Evolutionary conservation across 2,329 filamentous ascomycete genomes (phyloP), one percentile per base, ranked within the genome.

Genomic region (Trichothecium roseum): DNA sequence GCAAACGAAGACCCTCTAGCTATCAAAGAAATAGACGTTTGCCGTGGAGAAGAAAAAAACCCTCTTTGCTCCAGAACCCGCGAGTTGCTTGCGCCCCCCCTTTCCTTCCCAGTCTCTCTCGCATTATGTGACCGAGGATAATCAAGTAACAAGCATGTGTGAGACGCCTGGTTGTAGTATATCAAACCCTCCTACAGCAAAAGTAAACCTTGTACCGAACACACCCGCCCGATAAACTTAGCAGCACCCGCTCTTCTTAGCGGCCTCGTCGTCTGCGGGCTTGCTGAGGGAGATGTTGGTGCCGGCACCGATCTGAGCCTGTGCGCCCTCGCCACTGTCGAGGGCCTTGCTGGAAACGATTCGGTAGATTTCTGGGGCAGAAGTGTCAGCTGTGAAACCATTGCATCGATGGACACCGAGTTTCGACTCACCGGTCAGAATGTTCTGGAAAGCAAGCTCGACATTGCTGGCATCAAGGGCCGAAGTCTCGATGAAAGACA

Each of bases 371-470:
- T 98, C 91, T 94, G 57, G 33, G 39, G 27, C 28, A 8, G 4
- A 18, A 36, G 37, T 29, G 37, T 47, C 33, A 45, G 42, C 28
- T n/a, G n/a, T n/a, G n/a, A n/a, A n/a, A 35, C 35, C 14, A 30
- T 28, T 33, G 45, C 29, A 31, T 24, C 18, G 18, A 15, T 12
- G 28, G 18, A 28, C 20, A 26, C 18, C 24, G 16, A 10, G 9
- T 37, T 14, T 35, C 34, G 16, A 60, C 74, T 43, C 74, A 95
- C 89, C 89, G 57, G 91, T 98, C 59, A 98, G 72, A 58, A 98
- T 98, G 66, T 96, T 96, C 69, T 98, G 89, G 77, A 98, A 96
- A 41, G 91, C 91, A 55, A 96, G 79, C 68, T 98, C 91, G 47
- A 98, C 91, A 58, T 98, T 98, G 76, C 87, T 96, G 51, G 91